A percentile compares a stretch with the other conserved stretches of the same genome.
Conservation (phyloP, 1,284 basidiomycete species). For the Farysia itapuensis region DNA sequence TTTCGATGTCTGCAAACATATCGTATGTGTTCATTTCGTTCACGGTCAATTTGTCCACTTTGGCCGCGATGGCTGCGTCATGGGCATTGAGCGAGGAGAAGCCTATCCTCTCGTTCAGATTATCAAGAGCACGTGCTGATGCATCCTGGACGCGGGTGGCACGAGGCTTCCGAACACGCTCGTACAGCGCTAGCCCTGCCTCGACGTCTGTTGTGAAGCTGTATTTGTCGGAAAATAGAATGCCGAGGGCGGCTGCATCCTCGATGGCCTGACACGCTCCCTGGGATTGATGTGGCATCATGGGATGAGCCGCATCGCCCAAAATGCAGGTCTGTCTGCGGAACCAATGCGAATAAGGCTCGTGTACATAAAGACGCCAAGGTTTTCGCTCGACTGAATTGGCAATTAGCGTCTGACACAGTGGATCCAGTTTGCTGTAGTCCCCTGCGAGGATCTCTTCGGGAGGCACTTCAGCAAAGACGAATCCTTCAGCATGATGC, state of each 20-base stretch:
- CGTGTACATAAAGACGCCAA: conserved; percentile 61
- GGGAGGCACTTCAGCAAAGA: conserved; percentile 56
- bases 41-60: conserved; percentile 58
- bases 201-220: conserved; percentile 52
- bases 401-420: conserved; percentile 56
- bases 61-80: conserved; percentile 58
- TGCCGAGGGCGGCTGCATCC: conserved; percentile 32
- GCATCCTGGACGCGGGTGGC: conserved; percentile 61
- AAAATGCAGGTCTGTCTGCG: conserved; percentile 54
- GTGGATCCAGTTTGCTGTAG: conserved; percentile 58
- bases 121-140: conserved; percentile 58
- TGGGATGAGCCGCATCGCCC: conserved; percentile 52
- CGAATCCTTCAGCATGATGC: conserved; percentile 61
- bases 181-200: conserved; percentile 58
- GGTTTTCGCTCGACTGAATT: conserved; percentile 53
- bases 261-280: conserved; percentile 38
- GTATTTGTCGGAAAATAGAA: conserved; percentile 29
- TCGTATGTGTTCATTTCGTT: conserved; percentile 46
- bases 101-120: conserved; percentile 61
- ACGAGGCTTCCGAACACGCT: conserved; percentile 60
- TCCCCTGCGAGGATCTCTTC: conserved; percentile 58
- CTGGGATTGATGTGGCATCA: conserved; percentile 41
- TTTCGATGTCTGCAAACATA: conserved; percentile 33
- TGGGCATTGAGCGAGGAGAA: conserved; percentile 58
- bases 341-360: conserved; percentile 58